These are phyloP conservation scores for Ustilago bromivora DNA, from an alignment of 1,284 basidiomycete species.

Conservation along the genomic window DNA sequence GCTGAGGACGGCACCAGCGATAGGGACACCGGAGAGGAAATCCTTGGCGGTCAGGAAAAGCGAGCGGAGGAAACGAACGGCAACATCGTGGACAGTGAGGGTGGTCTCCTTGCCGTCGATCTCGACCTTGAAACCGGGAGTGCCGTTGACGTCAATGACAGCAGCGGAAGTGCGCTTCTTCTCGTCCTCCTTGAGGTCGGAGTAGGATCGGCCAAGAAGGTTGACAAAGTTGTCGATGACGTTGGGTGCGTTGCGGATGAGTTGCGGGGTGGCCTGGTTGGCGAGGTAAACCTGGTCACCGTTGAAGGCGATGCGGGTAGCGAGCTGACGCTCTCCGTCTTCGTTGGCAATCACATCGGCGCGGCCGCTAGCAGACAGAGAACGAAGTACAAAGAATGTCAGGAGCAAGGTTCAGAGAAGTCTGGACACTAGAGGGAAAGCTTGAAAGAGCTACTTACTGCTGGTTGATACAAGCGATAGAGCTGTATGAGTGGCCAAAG, in stretches of 20 bases:
- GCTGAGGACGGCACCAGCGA: constrained; percentile 85
- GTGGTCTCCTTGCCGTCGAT: constrained; percentile 77
- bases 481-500: constrained; percentile 94
- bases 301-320: constrained; percentile 90
- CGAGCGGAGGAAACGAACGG: constrained; percentile 85
- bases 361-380: constrained; percentile 48
- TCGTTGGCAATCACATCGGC: constrained; percentile 87
- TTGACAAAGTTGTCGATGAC: constrained; percentile 95
- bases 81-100: constrained; percentile 85
- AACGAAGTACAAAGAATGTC: constrained; percentile 3
- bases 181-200: constrained; percentile 77
- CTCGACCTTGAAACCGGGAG: constrained; percentile 79
- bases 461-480: constrained; percentile 95
- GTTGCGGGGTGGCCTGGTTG: constrained; percentile 92
- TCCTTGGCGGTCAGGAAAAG: constrained; percentile 89
- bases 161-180: constrained; percentile 85
- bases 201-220: constrained; percentile 89
- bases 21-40: constrained; percentile 84
- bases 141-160: constrained; percentile 77
- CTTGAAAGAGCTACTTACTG: constrained; percentile 72
- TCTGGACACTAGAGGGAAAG: background rate
- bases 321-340: constrained; percentile 97
- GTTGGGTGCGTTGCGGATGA: constrained; percentile 94
- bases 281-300: constrained; percentile 82
- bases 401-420: background rate